Conservation (phyloP, 208 protist species). For the Leishmania major region DNA sequence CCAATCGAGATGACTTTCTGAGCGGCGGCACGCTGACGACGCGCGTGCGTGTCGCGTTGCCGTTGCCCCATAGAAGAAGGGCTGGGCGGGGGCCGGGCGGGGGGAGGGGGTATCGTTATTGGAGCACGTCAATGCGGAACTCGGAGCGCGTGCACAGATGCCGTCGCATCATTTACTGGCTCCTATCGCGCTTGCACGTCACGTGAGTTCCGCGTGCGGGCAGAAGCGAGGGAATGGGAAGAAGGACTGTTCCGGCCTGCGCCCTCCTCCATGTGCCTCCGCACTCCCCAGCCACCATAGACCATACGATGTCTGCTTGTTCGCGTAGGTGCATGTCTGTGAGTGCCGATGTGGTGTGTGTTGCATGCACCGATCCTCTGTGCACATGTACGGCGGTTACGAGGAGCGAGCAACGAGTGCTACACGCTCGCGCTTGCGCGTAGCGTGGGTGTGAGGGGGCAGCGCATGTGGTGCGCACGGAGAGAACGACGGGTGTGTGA, state of each 20-base stretch:
- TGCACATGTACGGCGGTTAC: neutral
- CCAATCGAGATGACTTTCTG: slow-evolving; percentile 32
- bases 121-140: neutral
- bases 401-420: neutral
- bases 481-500: neutral
- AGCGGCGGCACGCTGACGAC: neutral
- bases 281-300: neutral
- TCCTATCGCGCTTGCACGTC: neutral
- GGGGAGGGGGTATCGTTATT: neutral
- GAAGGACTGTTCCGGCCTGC: neutral
- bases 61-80: neutral
- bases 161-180: neutral
- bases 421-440: neutral
- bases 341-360: neutral
- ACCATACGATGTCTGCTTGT: neutral
- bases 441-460: neutral
- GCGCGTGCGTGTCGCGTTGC: neutral
- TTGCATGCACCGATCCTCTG: neutral
- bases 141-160: neutral
- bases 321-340: neutral
- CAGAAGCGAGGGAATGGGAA: neutral
- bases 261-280: neutral
- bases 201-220: no score
- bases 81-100: neutral
- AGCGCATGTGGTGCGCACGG: neutral